Evolutionary conservation across 1,284 basidiomycete genomes (phyloP).

Genomic region (Ceratobasidium sp.): DNA sequence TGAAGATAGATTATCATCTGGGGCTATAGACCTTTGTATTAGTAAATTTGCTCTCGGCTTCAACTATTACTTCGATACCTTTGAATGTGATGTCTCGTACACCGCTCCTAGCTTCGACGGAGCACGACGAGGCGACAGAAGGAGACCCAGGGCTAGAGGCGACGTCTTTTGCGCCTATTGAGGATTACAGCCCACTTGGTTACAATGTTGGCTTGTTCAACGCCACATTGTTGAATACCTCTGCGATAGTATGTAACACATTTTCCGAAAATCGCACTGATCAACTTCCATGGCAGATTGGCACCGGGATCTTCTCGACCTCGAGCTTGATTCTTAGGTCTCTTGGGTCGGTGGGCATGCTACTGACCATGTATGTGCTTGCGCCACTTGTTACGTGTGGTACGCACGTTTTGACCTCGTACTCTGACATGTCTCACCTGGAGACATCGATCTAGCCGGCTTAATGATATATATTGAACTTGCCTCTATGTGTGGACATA

Average conservation of each 20-base stretch:
- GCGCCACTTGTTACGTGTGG: slow-evolving; percentile 54
- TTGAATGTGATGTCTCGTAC: neutral
- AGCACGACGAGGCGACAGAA: neutral
- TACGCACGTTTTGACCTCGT: slow-evolving; percentile 44
- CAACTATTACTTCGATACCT: too few species aligned
- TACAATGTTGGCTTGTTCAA: slow-evolving; percentile 35
- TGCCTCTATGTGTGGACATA: slow-evolving; percentile 46
- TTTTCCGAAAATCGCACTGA: neutral
- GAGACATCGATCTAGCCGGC: slow-evolving; percentile 45
- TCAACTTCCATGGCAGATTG: slow-evolving; percentile 8
- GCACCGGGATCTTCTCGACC: slow-evolving; percentile 37
- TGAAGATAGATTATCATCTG: slow-evolving; percentile 33
- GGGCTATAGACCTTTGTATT: too few species aligned
- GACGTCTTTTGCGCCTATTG: slow-evolving; percentile 17
- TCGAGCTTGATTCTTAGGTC: slow-evolving; percentile 52
- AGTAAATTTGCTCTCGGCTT: too few species aligned
- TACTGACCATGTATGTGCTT: slow-evolving; percentile 57
- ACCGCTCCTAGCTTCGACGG: neutral
- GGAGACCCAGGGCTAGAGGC: neutral
- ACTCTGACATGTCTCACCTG: neutral
- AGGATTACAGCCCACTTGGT: slow-evolving; percentile 29
- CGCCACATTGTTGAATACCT: slow-evolving; percentile 30
- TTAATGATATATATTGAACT: slow-evolving; percentile 50
- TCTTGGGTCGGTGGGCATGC: slow-evolving; percentile 57
- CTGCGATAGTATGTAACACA: slow-evolving; percentile 7